phyloP scores from a whole-genome alignment of 345 rosid genomes.

The Acer campestre region DNA sequence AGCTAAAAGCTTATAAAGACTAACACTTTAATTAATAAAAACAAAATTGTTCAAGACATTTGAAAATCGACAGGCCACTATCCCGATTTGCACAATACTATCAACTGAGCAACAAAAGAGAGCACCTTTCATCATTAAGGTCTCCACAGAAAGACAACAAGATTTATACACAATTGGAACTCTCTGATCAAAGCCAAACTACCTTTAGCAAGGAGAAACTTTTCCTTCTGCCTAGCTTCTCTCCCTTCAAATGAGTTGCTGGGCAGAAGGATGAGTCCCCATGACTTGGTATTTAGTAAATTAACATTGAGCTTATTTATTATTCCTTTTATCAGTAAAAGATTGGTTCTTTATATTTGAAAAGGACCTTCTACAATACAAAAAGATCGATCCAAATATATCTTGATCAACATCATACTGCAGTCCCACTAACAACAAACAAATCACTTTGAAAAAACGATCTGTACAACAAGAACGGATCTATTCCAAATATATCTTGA shows the following conservation, averaged over 20 bases:
- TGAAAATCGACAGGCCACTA: no score
- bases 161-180: not conserved
- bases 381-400: not conserved
- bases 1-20: constrained; percentile 6
- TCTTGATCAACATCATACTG: not conserved
- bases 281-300: not conserved
- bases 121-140: not conserved
- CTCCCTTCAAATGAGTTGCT: not conserved
- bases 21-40: not conserved
- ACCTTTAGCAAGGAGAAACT: not conserved
- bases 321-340: not conserved
- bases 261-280: constrained; percentile 4
- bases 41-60: not conserved
- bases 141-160: not conserved
- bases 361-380: not conserved
- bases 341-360: not conserved
- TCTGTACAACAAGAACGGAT: not conserved
- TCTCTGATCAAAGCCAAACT: not conserved
- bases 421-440: not conserved
- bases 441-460: not conserved
- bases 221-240: not conserved
- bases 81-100: not conserved
- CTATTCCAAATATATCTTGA: not conserved
- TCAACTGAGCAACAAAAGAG: not conserved
- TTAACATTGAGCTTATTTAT: constrained; percentile 1